Evolutionary conservation across 2,329 filamentous ascomycete genomes (phyloP).

Genomic region (Hirsutella thompsonii): DNA sequence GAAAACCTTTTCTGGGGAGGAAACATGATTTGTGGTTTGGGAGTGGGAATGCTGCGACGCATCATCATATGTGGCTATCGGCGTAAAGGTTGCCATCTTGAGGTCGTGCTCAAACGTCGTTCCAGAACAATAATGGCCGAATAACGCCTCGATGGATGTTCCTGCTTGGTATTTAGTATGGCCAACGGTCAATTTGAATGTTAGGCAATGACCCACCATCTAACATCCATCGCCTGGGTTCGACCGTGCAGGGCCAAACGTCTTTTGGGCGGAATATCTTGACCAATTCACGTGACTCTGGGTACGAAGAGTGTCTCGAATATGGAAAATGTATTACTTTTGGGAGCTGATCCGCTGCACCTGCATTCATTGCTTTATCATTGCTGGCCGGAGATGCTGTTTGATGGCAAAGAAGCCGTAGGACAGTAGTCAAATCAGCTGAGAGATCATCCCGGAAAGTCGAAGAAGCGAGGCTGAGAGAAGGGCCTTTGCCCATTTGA

Average conservation of each 20-base stretch:
- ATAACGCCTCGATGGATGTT: conserved; percentile 54
- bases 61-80: neutral
- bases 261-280: conserved; percentile 57
- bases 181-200: neutral
- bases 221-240: conserved; percentile 46
- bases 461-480: conserved; percentile 11
- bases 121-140: conserved; percentile 55
- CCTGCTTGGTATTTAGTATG: conserved; percentile 11
- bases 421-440: conserved; percentile 2
- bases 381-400: neutral
- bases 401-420: neutral
- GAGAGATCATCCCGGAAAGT: conserved; percentile 8
- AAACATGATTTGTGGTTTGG: neutral
- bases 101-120: conserved; percentile 51
- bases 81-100: conserved; percentile 31
- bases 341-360: neutral
- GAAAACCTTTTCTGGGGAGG: neutral
- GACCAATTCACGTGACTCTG: conserved; percentile 63
- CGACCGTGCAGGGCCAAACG: conserved; percentile 70
- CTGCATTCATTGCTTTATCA: neutral
- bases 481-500: conserved; percentile 12
- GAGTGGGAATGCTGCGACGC: neutral
- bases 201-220: conserved; percentile 19
- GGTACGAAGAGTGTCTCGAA: conserved; percentile 78
- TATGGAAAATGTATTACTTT: conserved; percentile 57